Base-by-base conservation (phyloP, 2,329 filamentous ascomycete genomes). In the Trichoderma cornu-damae region DNA sequence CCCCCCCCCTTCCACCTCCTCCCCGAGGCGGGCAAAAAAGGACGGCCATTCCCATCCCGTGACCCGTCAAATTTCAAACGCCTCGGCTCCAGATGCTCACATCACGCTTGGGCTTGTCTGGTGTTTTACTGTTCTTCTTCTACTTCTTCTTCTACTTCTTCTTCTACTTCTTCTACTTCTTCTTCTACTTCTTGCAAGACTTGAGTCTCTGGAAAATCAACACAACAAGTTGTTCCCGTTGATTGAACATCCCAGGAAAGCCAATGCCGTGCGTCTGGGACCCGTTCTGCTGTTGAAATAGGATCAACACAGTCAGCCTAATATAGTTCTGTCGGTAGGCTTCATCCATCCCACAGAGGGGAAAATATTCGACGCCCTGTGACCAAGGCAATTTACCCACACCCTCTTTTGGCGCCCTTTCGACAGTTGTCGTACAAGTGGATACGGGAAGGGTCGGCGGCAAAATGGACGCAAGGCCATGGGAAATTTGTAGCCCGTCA, bases 31-130 rank as follows among this genome's bases (percentile, higher is more conserved):
- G 12, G 32, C 28, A 2, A n/a, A 40, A 40, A 51, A 30, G 35
- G 49, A 52, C 34, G 49, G 30, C 49, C 49, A 32, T 52, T 30
- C 32, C 49, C 49, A 35, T 42, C 35, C 48, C 24, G 48, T 51
- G 18, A 5, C 35, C 35, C 49, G 49, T 37, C 26, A 24, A 22
- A 32, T 20, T 40, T 37, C 35, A 42, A 18, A 51, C 48, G 48
- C 35, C 35, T 22, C 22, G 14, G 3, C 24, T 12, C n/a, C 35
- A 8, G 35, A 51, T 51, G n/a, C n/a, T n/a, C n/a, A n/a, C n/a
- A n/a, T n/a, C n/a, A n/a, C n/a, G n/a, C 35, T 51, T 35, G 46
- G 3, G 8, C 34, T 48, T n/a, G 30, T 48, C 12, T 34, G 42
- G 24, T 2, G n/a, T n/a, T n/a, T n/a, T n/a, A n/a, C n/a, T n/a